Base-by-base conservation (phyloP, 495 filamentous ascomycete genomes). In the Acidiella bohemica region DNA sequence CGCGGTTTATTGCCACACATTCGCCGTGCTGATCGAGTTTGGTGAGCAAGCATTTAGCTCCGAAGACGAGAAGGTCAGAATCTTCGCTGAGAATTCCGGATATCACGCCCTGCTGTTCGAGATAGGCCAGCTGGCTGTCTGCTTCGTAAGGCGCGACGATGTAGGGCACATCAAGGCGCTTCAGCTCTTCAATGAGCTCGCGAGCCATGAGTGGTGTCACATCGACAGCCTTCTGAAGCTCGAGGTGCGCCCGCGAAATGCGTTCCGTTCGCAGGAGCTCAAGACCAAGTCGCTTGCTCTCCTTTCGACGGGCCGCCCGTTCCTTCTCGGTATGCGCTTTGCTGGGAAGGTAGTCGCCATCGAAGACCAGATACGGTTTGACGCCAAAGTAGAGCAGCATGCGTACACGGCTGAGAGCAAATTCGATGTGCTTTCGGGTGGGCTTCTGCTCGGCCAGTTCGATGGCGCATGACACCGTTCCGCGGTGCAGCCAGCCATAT, bases 401-500 rank as follows among this genome's bases (percentile, higher is more conserved):
- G 40, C 77, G 76, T 26, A 96, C 85, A 39, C 85, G 81, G 51
- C 80, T 73, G 67, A 99, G 78, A 21, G 80, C 80, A 55, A 86
- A 95, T 56, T 94, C 85, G 49, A 96, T 71, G 49, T 65, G 93
- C 82, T 85, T 93, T 37, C 71, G 75, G 4, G 85, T 95, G 14
- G 84, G 85, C 58, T 80, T 85, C 50, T 78, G 82, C 50, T 84
- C 67, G 21, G 87, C 92, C 32, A 99, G 68, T 44, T 96, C 92
- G 46, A 93, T 76, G 40, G 88, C 81, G 58, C 90, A 99, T 18
- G 86, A 69, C 36, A 92, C 75, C 18, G 86, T 83, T 22, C 88
- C 92, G 47, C 92, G 81, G 57, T 99, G 92, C 24, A 99, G 76
- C 92, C 92, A 99, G 55, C 86, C 90, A 67, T 99, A 99, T 42